A percentile compares a stretch with the other conserved stretches of the same genome.
Conservation (phyloP, 23 red algal genomes). For the Gracilaria domingensis region DNA sequence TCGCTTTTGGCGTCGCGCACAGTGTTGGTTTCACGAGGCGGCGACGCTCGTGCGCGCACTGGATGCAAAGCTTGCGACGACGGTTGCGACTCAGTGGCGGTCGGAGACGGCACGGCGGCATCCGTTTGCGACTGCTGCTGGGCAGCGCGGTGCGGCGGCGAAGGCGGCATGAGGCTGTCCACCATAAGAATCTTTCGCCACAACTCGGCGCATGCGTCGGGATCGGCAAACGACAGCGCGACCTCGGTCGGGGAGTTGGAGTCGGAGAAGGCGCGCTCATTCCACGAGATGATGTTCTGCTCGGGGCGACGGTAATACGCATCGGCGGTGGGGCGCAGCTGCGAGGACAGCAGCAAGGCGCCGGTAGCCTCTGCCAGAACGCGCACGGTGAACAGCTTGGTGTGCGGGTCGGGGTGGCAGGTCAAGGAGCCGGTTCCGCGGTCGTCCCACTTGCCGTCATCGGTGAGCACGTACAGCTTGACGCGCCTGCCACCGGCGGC, state of each 20-base stretch:
- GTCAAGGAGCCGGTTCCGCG: slow-evolving; percentile 43
- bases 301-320: slow-evolving; percentile 39
- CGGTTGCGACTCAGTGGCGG: not conserved
- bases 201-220: slow-evolving; percentile 23
- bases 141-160: not conserved
- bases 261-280: slow-evolving; percentile 25
- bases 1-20: not conserved
- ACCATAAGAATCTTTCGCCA: slow-evolving; percentile 41
- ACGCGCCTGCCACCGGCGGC: slow-evolving; percentile 32
- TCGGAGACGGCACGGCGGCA: not conserved
- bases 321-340: slow-evolving; percentile 25
- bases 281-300: slow-evolving; percentile 60
- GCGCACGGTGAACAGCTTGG: slow-evolving; percentile 21
- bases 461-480: slow-evolving; percentile 66
- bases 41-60: not conserved
- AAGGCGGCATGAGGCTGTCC: not conserved
- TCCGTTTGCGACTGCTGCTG: not conserved
- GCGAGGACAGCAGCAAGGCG: slow-evolving; percentile 13
- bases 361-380: slow-evolving; percentile 41
- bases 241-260: slow-evolving; percentile 32
- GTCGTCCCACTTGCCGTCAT: slow-evolving; percentile 57
- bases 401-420: slow-evolving; percentile 42
- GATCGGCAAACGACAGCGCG: slow-evolving; percentile 45
- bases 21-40: not conserved
- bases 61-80: not conserved